Conservation (phyloP, 305 asterid species). For the Striga hermonthica region DNA sequence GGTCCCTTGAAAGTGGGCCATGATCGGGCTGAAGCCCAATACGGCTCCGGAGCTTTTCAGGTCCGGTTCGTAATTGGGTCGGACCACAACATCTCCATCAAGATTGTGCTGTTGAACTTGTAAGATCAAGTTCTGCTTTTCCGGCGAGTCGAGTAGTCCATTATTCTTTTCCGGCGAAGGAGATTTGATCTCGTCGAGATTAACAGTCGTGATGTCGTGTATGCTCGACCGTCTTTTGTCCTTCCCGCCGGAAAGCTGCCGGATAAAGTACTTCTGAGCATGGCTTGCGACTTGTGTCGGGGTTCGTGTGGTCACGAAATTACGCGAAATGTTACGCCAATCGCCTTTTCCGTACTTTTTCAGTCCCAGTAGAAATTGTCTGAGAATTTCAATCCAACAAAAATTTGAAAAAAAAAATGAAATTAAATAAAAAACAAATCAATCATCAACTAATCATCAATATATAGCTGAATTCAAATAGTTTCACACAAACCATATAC, state of each 20-base stretch:
- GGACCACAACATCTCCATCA: conserved; percentile 35
- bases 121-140: conserved; percentile 32
- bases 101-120: conserved; percentile 29
- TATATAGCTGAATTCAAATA: no score
- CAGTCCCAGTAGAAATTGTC: conserved; percentile 80
- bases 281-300: conserved; percentile 95
- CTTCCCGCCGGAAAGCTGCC: conserved; percentile 80
- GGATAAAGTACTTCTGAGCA: conserved; percentile 82
- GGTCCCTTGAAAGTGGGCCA: conserved; percentile 31
- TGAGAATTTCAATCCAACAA: conserved; percentile 36
- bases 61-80: conserved; percentile 35
- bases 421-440: background rate
- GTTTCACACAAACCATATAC: no score
- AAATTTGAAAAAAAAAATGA: background rate
- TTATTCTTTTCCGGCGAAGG: conserved; percentile 37
- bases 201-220: conserved; percentile 77
- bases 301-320: conserved; percentile 75
- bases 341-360: conserved; percentile 94
- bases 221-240: conserved; percentile 90
- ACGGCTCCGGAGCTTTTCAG: conserved; percentile 39
- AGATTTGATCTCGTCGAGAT: conserved; percentile 43
- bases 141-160: conserved; percentile 33
- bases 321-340: conserved; percentile 84
- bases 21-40: conserved; percentile 41
- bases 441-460: no score